phyloP scores from a whole-genome alignment of 768 basidiomycete species.

The Mycena venus region DNA sequence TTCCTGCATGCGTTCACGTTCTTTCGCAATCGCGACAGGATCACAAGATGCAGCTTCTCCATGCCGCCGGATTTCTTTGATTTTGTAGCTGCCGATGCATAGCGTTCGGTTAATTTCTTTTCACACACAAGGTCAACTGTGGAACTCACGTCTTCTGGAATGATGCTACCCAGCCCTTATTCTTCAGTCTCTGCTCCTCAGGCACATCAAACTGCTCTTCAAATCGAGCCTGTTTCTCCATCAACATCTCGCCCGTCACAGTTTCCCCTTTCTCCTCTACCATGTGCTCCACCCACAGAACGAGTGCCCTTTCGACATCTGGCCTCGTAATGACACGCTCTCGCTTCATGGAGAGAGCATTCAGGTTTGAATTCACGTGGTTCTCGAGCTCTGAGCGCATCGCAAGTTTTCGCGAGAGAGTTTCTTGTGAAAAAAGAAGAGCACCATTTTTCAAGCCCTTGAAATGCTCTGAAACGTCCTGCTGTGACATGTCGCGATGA shows the following conservation, averaged over 20 bases:
- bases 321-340: neutral
- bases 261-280: no score
- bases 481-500: constrained; percentile 30
- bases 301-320: neutral
- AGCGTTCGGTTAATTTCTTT: no score
- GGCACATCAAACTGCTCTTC: no score
- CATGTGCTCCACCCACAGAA: neutral
- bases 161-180: no score
- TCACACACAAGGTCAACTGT: no score
- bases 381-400: neutral
- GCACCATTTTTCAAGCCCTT: neutral
- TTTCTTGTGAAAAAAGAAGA: neutral
- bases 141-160: no score
- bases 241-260: no score
- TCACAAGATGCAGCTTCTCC: constrained; percentile 45
- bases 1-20: constrained; percentile 29
- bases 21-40: constrained; percentile 35
- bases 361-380: neutral
- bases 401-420: neutral
- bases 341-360: neutral
- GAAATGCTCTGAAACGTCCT: neutral
- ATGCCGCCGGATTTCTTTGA: no score
- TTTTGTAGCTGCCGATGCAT: neutral
- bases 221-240: neutral
- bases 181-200: no score